Evolutionary conservation across 2,329 filamentous ascomycete genomes (phyloP).

Genomic region (Balansia obtecta): DNA sequence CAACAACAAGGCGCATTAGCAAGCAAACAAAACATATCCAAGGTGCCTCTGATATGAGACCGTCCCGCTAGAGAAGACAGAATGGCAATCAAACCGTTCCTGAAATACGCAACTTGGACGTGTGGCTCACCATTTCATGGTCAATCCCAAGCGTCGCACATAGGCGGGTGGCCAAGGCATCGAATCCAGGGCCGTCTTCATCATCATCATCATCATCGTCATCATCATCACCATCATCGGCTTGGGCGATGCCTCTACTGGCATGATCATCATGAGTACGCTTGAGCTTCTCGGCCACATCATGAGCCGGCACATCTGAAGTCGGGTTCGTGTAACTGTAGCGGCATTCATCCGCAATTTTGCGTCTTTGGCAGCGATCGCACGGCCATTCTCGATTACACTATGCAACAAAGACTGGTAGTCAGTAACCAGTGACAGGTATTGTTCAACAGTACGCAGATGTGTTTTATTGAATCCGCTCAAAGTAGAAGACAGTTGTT

Average conservation of each 20-base stretch:
- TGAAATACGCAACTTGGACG: not conserved
- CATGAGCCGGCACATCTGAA: not conserved
- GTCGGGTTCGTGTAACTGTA: conserved; percentile 12
- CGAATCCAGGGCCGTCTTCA: conserved; percentile 7
- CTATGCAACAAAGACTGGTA: conserved; percentile 7
- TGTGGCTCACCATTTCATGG: conserved; percentile 6
- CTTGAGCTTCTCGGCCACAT: conserved; percentile 4
- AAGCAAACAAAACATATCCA: not conserved
- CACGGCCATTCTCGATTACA: conserved; percentile 22
- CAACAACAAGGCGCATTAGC: not conserved
- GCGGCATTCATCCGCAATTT: conserved; percentile 17
- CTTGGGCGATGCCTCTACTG: not conserved
- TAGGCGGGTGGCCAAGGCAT: conserved; percentile 12
- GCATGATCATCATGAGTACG: conserved; percentile 2
- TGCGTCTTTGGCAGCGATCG: conserved; percentile 19
- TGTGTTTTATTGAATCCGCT: not conserved
- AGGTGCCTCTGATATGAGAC: no score
- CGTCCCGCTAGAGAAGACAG: no score
- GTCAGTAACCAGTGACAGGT: not conserved
- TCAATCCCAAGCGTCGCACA: conserved; percentile 13
- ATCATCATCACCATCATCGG: conserved; percentile 1
- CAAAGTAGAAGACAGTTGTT: not conserved
- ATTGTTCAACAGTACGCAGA: not conserved
- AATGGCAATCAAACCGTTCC: not conserved
- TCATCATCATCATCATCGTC: conserved; percentile 2